Percentiles rank a stretch among this genome's conserved stretches.
Conservation (phyloP, 164 flowering plant genomes). For the Tinospora cordifolia region DNA sequence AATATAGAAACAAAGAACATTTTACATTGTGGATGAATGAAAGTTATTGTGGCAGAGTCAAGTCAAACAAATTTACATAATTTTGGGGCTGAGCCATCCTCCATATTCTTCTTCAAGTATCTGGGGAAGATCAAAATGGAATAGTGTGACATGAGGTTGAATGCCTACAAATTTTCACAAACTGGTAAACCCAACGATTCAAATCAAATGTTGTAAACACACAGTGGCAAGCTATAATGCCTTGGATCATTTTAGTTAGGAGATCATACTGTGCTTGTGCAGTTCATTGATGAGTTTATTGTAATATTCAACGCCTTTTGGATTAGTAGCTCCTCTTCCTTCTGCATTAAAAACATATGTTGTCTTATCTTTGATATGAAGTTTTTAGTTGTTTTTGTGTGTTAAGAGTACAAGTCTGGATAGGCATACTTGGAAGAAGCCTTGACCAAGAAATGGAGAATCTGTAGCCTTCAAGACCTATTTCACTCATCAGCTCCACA, state of each 20-base stretch:
- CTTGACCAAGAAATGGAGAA: constrained; percentile 57
- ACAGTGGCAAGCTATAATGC: neutral
- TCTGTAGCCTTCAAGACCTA: constrained; percentile 40
- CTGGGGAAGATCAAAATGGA: constrained; percentile 23
- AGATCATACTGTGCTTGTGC: neutral
- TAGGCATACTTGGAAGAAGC: constrained; percentile 34
- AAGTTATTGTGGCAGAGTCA: too few species aligned
- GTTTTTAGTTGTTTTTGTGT: too few species aligned
- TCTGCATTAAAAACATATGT: constrained; percentile 14
- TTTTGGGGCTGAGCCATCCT: constrained; percentile 16
- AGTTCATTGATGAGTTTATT: constrained; percentile 10
- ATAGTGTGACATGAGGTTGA: constrained; percentile 22
- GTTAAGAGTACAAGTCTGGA: neutral
- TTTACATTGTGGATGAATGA: neutral
- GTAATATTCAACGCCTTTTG: constrained; percentile 12
- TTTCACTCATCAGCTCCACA: constrained; percentile 44
- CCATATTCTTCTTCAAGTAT: constrained; percentile 25
- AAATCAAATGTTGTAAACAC: neutral
- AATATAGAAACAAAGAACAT: neutral
- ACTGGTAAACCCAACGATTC: neutral
- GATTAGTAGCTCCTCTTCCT: constrained; percentile 38
- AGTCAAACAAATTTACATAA: constrained; percentile 15
- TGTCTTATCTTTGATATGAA: neutral
- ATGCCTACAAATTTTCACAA: constrained; percentile 15
- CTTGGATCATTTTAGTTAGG: too few species aligned